phyloP scores from a whole-genome alignment of 805 yeast genomes.

The Wickerhamiella kurtzmanii region DNA sequence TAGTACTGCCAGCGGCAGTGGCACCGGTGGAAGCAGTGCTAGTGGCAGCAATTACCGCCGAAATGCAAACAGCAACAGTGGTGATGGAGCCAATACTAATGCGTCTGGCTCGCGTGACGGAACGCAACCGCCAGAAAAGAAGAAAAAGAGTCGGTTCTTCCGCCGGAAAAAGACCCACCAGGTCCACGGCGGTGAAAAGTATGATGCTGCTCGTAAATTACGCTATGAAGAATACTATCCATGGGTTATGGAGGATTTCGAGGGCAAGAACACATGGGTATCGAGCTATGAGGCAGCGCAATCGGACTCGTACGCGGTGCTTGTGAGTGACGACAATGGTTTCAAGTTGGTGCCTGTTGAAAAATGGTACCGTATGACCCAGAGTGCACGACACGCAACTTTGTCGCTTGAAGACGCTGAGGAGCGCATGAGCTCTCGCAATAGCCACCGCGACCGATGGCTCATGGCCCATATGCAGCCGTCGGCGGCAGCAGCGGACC shows the following conservation, averaged over 20 bases:
- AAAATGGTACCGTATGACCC: slow-evolving; percentile 85
- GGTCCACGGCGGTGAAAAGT: slow-evolving; percentile 67
- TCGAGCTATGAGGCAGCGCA: slow-evolving; percentile 91
- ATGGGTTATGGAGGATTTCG: slow-evolving; percentile 96
- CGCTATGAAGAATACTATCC: slow-evolving; percentile 95
- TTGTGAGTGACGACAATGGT: slow-evolving; percentile 75
- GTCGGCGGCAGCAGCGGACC: slow-evolving; percentile 1
- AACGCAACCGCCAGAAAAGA: slow-evolving; percentile 20
- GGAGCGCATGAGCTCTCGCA: slow-evolving; percentile 73
- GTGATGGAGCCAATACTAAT: slow-evolving; percentile 24
- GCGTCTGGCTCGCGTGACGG: slow-evolving; percentile 13
- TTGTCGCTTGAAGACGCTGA: slow-evolving; percentile 94
- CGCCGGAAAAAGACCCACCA: slow-evolving; percentile 64
- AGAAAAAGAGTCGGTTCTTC: slow-evolving; percentile 27
- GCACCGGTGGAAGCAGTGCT: slow-evolving; percentile 41
- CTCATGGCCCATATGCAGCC: slow-evolving; percentile 58
- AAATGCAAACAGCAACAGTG: too few relatives aligned
- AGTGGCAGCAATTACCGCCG: neutral
- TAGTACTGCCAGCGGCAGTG: slow-evolving; percentile 23
- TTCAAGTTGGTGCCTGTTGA: slow-evolving; percentile 93
- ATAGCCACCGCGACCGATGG: slow-evolving; percentile 72
- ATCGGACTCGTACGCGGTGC: slow-evolving; percentile 70
- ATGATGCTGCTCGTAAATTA: slow-evolving; percentile 67
- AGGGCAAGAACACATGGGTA: slow-evolving; percentile 86
- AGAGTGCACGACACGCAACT: slow-evolving; percentile 85